A percentile compares a stretch with the other conserved stretches of the same genome.
Conservation (phyloP, 2,329 filamentous ascomycete species). For the Ambrosiella cleistominuta region DNA sequence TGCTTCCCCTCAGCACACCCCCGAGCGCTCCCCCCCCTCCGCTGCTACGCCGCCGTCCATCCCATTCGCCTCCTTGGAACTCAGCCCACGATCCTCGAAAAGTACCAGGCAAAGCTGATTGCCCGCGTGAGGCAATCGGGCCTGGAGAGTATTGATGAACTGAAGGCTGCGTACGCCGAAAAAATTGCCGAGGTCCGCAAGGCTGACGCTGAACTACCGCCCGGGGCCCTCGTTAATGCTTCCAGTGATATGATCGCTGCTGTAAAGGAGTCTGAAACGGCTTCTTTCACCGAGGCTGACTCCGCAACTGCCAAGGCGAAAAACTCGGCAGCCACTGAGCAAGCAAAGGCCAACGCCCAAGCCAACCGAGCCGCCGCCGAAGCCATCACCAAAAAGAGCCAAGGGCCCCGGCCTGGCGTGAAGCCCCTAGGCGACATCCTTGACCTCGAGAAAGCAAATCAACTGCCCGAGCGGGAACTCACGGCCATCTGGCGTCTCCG, state of each 20-base stretch:
- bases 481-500: constrained; percentile 79
- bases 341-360: constrained; percentile 15
- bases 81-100: constrained; percentile 58
- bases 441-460: constrained; percentile 59
- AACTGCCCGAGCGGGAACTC: constrained; percentile 64
- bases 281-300: not conserved
- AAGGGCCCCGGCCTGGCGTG: constrained; percentile 17
- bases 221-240: constrained; percentile 7
- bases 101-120: constrained; percentile 73
- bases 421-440: constrained; percentile 39
- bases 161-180: constrained; percentile 70
- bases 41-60: constrained; percentile 80
- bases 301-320: constrained; percentile 13
- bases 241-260: constrained; percentile 13
- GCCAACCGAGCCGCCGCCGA: constrained; percentile 19
- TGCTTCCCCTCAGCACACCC: constrained; percentile 8
- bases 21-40: constrained; percentile 30
- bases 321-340: constrained; percentile 14
- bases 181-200: constrained; percentile 59
- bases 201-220: constrained; percentile 35
- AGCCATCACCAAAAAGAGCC: constrained; percentile 8
- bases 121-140: constrained; percentile 62
- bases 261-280: not conserved
- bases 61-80: constrained; percentile 81
- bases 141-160: constrained; percentile 49